Base-by-base conservation (phyloP, 805 yeast genomes). In the Lachancea sp. region DNA sequence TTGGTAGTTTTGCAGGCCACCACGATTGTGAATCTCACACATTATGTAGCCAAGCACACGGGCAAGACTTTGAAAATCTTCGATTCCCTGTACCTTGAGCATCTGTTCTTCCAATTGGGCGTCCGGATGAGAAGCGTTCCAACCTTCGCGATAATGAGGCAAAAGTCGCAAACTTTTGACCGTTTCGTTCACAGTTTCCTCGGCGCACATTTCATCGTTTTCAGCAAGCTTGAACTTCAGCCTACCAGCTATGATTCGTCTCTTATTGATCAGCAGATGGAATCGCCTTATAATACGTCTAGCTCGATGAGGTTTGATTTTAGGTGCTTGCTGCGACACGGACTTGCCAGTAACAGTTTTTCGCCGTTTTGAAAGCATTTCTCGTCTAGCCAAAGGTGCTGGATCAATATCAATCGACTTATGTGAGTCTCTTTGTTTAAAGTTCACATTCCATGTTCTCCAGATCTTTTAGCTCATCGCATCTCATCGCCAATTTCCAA, bases 1-100 rank as follows among this genome's bases (percentile, higher is more conserved):
- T 58, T 91, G 99, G 60, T 91, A 91, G 10, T 77, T 76, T 41
- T 78, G 73, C 1, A 91, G 61, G 0, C 96, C 97, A 0, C 96
- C 97, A 36, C 80, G 69, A 35, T 68, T 71, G 8, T 68, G 68
- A 3, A 84, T 73, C 56, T 85, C 89, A 2, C 69, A 73, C 49
- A 80, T 82, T 5, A 89, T 76, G 41, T 70, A 70, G 0, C 77
- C 82, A 11, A 84, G 61, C 4, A 59, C 54, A 1, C 42, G 40
- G 2, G 65, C 31, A 8, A 53, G 49, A 42, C 56, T 50, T 3
- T 48, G 30, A 36, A 55, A 50, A 22, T 56, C 44, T 2, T 61
- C 49, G 25, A 48, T 36, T 9, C 35, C 29, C 25, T 41, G 48
- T 27, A 32, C 34, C 15, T 19, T 50, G 26, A 41, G 37, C 33